Conservation (phyloP, 345 rosid genomes). For the Dipteronia dyeriana region DNA sequence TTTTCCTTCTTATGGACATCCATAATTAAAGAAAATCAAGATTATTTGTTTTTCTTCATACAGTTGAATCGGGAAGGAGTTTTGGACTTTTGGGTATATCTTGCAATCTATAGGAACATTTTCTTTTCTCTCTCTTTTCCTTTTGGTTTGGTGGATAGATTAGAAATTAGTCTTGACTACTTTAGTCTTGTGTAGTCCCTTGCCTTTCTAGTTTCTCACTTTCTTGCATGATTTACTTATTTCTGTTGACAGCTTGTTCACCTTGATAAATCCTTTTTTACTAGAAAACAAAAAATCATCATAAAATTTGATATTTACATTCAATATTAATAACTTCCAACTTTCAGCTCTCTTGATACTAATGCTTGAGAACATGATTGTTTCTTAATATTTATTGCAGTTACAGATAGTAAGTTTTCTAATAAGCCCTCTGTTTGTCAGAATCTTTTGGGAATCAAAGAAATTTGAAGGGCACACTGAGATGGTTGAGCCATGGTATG, state of each 20-base stretch:
- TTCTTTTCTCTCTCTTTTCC: not conserved
- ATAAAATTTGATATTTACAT: not conserved
- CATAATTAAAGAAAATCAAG: not conserved
- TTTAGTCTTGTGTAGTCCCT: not conserved
- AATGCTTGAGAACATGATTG: not conserved
- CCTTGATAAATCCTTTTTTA: no score
- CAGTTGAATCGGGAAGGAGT: not conserved
- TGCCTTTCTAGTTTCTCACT: not conserved
- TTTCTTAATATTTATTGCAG: not conserved
- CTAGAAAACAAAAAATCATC: not conserved
- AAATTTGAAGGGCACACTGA: constrained; percentile 80
- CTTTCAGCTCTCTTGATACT: not conserved
- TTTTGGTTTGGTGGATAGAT: not conserved
- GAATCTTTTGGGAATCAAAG: constrained; percentile 94
- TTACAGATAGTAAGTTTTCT: constrained; percentile 12
- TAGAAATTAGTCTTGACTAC: not conserved
- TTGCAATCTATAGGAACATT: not conserved
- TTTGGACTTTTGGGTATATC: not conserved
- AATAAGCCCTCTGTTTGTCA: constrained; percentile 34
- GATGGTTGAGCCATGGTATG: constrained; percentile 89
- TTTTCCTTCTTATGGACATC: not conserved
- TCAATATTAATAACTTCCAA: not conserved
- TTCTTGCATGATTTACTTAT: not conserved
- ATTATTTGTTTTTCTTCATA: not conserved
- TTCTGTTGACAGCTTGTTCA: not conserved